A percentile compares a stretch with the other conserved stretches of the same genome.
Evolutionary conservation across 139 green algal genomes (phyloP).

Genomic region (Chloropicon primus): DNA sequence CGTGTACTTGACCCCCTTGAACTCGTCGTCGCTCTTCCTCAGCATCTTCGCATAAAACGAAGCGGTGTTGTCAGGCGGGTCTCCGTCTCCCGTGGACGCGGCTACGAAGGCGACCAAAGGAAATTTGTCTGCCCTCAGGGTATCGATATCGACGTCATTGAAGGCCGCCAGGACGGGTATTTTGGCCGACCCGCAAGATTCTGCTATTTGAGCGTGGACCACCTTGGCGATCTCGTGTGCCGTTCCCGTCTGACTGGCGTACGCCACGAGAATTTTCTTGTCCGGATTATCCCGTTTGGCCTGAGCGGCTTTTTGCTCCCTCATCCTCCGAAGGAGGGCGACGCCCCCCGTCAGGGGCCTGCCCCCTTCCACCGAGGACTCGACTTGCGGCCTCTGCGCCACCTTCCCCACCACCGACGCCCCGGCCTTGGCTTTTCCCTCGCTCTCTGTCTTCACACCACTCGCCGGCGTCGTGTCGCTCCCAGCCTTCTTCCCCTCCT

Average conservation of each 20-base stretch:
- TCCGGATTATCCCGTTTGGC: neutral
- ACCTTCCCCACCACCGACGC: no score
- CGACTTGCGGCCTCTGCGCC: no score
- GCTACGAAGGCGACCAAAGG: slow-evolving; percentile 43
- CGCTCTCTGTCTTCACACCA: no score
- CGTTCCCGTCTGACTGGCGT: slow-evolving; percentile 84
- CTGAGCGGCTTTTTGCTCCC: neutral
- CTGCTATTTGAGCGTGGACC: slow-evolving; percentile 48
- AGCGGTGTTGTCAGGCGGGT: slow-evolving; percentile 81
- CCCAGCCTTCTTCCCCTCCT: no score
- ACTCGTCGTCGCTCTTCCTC: slow-evolving; percentile 16
- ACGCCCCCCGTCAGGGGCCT: slow-evolving; percentile 5
- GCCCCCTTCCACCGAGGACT: neutral
- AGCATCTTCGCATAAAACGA: slow-evolving; percentile 48
- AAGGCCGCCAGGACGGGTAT: slow-evolving; percentile 32
- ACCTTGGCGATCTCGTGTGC: slow-evolving; percentile 74
- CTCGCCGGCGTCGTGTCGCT: no score
- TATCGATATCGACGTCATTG: slow-evolving; percentile 59
- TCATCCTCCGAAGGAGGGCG: slow-evolving; percentile 10
- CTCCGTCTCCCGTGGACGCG: slow-evolving; percentile 72
- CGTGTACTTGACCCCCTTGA: slow-evolving; percentile 66
- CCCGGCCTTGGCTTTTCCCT: no score
- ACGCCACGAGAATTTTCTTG: slow-evolving; percentile 43
- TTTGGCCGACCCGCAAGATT: neutral
- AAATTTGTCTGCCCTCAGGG: slow-evolving; percentile 24